phyloP scores from a whole-genome alignment of 495 filamentous ascomycete genomes.

The Penicillium bialowiezense region DNA sequence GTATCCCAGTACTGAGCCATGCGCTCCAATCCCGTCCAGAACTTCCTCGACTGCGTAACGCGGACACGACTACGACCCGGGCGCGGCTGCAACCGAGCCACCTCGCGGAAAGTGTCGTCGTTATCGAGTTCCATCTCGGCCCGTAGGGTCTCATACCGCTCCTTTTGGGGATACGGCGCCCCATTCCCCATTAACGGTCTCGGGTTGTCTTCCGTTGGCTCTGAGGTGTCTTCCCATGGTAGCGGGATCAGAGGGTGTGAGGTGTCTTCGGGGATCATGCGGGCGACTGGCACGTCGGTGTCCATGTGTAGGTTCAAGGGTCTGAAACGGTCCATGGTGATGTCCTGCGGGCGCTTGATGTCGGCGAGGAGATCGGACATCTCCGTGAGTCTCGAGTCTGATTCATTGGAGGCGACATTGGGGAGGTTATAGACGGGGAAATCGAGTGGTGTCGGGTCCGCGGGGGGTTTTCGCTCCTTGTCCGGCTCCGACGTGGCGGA shows the following conservation, averaged over 20 bases:
- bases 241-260: slow-evolving; percentile 41
- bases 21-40: slow-evolving; percentile 56
- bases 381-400: slow-evolving; percentile 28
- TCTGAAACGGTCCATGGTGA: slow-evolving; percentile 46
- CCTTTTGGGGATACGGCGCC: slow-evolving; percentile 41
- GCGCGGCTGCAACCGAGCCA: slow-evolving; percentile 40
- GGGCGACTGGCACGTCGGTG: slow-evolving; percentile 37
- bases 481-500: slow-evolving; percentile 37
- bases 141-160: slow-evolving; percentile 45
- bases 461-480: slow-evolving; percentile 43
- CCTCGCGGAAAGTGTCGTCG: slow-evolving; percentile 53
- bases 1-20: slow-evolving; percentile 66
- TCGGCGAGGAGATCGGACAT: slow-evolving; percentile 42
- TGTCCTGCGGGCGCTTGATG: slow-evolving; percentile 53
- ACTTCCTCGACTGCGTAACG: slow-evolving; percentile 56
- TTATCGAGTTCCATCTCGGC: slow-evolving; percentile 55
- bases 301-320: slow-evolving; percentile 52
- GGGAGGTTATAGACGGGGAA: slow-evolving; percentile 46
- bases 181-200: slow-evolving; percentile 49
- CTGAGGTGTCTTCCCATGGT: slow-evolving; percentile 41
- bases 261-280: slow-evolving; percentile 42
- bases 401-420: slow-evolving; percentile 19
- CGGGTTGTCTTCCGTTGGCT: slow-evolving; percentile 17
- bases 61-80: slow-evolving; percentile 42
- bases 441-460: slow-evolving; percentile 45